phyloP scores from a whole-genome alignment of 192 early-diverging fungal genomes.

The Nowakowskiella sp. region DNA sequence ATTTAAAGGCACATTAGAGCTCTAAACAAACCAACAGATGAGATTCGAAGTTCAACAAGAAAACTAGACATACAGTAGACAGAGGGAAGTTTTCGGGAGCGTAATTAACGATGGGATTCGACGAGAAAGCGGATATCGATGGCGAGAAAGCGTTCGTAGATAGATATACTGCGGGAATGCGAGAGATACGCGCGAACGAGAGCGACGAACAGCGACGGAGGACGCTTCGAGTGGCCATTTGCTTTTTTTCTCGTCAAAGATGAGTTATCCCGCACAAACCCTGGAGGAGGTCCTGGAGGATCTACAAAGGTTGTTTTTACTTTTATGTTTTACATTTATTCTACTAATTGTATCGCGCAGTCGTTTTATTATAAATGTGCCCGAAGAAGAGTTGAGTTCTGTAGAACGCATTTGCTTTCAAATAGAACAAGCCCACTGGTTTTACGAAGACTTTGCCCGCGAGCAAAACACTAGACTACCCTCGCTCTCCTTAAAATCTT shows the following conservation, averaged over 20 bases:
- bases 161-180: too few relatives aligned
- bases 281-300: conserved; percentile 85
- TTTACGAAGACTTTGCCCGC: conserved; percentile 96
- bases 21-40: too few relatives aligned
- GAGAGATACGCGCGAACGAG: too few relatives aligned
- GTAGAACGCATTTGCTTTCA: conserved; percentile 97
- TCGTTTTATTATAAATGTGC: conserved; percentile 99
- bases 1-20: too few relatives aligned
- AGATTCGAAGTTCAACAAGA: too few relatives aligned
- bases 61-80: too few relatives aligned
- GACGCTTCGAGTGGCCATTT: too few relatives aligned
- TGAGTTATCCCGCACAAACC: conserved; percentile 53
- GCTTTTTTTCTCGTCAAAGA: conserved; percentile 7
- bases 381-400: conserved; percentile 86
- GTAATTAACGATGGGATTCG: too few relatives aligned
- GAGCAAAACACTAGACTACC: conserved; percentile 73
- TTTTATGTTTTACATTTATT: not conserved
- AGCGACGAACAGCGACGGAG: too few relatives aligned
- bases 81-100: too few relatives aligned
- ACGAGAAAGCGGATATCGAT: too few relatives aligned
- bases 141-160: too few relatives aligned
- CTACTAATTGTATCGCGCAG: conserved; percentile 14
- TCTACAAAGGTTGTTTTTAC: conserved; percentile 56
- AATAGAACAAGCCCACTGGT: conserved; percentile 99
- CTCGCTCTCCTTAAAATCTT: conserved; percentile 69